These are phyloP conservation scores for Penicillium expansum DNA, from an alignment of 2,329 filamentous ascomycete species.

Conservation along the genomic window DNA sequence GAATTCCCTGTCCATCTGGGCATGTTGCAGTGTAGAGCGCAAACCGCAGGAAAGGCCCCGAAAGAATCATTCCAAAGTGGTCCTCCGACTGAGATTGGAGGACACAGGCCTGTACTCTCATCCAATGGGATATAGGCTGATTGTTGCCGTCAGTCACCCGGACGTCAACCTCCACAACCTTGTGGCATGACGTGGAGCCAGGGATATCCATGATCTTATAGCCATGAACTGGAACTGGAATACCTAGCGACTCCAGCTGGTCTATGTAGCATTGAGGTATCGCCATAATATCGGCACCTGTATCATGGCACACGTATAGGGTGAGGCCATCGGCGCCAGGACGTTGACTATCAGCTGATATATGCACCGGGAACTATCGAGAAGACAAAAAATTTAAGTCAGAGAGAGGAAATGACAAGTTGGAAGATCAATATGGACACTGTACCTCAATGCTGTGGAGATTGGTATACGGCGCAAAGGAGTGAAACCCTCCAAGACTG, in stretches of 20 bases:
- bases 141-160: background rate
- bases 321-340: background rate
- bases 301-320: background rate
- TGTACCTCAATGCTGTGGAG: background rate
- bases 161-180: background rate
- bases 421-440: background rate
- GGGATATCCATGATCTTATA: background rate
- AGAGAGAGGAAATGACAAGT: background rate
- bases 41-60: background rate
- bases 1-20: background rate
- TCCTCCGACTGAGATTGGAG: background rate
- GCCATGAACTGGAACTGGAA: background rate
- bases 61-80: background rate
- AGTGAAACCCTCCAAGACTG: background rate
- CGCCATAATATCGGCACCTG: constrained; percentile 4
- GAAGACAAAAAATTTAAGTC: background rate
- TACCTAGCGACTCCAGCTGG: background rate
- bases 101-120: background rate
- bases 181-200: background rate
- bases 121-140: background rate
- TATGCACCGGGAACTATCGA: background rate
- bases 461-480: background rate
- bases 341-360: background rate
- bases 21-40: background rate
- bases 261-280: background rate